A percentile compares a stretch with the other conserved stretches of the same genome.
These are phyloP conservation scores for Lyophyllum semitale DNA, from an alignment of 768 basidiomycete genomes.

Conservation along the genomic window DNA sequence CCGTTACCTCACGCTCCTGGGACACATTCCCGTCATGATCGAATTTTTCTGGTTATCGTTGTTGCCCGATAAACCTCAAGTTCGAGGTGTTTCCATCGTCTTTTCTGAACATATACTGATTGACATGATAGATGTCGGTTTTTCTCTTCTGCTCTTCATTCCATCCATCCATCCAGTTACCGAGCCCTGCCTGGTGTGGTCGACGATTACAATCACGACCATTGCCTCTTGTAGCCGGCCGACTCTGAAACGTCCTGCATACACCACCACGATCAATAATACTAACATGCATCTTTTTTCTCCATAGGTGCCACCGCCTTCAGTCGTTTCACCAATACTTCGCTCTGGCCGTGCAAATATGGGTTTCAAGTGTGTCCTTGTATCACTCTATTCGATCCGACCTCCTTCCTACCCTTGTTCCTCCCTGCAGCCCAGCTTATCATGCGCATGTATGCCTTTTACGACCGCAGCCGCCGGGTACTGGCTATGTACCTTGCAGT, in stretches of 20 bases:
- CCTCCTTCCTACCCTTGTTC: neutral
- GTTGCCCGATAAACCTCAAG: slow-evolving; percentile 13
- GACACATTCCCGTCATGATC: slow-evolving; percentile 28
- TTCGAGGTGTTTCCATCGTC: neutral
- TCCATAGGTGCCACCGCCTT: slow-evolving; percentile 13
- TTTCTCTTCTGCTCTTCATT: neutral
- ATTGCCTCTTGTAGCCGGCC: neutral
- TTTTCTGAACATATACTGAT: slow-evolving; percentile 5
- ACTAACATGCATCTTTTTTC: neutral
- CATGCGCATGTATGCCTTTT: slow-evolving; percentile 46
- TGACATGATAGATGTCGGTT: slow-evolving; percentile 13
- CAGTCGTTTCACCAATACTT: slow-evolving; percentile 19
- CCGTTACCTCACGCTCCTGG: slow-evolving; percentile 34
- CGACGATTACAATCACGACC: neutral
- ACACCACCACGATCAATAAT: neutral
- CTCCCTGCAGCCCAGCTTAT: slow-evolving; percentile 32
- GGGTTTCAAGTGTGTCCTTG: slow-evolving; percentile 1
- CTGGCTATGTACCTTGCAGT: slow-evolving; percentile 29
- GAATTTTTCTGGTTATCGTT: slow-evolving; percentile 25
- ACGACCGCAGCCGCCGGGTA: slow-evolving; percentile 32
- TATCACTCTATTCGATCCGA: neutral
- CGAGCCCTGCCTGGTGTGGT: neutral
- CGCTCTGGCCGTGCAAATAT: slow-evolving; percentile 13
- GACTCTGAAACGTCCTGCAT: neutral
- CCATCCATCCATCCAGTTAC: neutral